A percentile compares a stretch with the other conserved stretches of the same genome.
These are phyloP conservation scores for Piloderma croceum DNA, from an alignment of 768 basidiomycete genomes.

Conservation along the genomic window DNA sequence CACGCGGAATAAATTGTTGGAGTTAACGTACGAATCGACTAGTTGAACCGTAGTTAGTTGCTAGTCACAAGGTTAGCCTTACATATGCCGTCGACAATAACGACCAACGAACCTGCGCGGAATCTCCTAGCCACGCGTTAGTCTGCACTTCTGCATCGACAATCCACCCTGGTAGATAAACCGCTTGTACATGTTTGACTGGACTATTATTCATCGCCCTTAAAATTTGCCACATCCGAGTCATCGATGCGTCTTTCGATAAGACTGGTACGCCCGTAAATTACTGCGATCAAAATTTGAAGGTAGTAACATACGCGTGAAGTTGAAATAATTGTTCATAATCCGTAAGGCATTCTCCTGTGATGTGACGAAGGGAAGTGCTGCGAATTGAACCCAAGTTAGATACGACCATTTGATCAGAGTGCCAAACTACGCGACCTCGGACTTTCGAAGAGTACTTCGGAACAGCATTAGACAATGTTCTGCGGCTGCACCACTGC, in stretches of 20 bases:
- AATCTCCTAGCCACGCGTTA: conserved; percentile 23
- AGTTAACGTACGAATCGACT: conserved; percentile 44
- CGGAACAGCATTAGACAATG: neutral
- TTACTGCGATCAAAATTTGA: neutral
- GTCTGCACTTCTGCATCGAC: conserved; percentile 49
- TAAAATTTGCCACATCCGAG: conserved; percentile 32
- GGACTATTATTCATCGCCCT: conserved; percentile 31
- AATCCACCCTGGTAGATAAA: conserved; percentile 63
- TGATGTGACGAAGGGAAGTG: conserved; percentile 47
- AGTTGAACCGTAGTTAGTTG: conserved; percentile 31
- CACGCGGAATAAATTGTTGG: no score
- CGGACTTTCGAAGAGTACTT: conserved; percentile 34
- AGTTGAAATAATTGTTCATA: conserved; percentile 31
- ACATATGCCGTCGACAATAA: conserved; percentile 8
- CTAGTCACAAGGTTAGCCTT: conserved; percentile 15
- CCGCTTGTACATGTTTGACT: conserved; percentile 43
- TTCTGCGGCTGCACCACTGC: neutral
- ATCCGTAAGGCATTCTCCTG: conserved; percentile 39
- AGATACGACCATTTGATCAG: neutral
- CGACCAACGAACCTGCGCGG: conserved; percentile 20
- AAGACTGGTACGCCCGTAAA: neutral
- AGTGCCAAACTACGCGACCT: conserved; percentile 24
- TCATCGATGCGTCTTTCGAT: conserved; percentile 22
- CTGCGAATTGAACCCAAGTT: conserved; percentile 25
- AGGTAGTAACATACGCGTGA: conserved; percentile 18